Conservation (phyloP, 2,329 filamentous ascomycete genomes). For the Metarhizium sp. region DNA sequence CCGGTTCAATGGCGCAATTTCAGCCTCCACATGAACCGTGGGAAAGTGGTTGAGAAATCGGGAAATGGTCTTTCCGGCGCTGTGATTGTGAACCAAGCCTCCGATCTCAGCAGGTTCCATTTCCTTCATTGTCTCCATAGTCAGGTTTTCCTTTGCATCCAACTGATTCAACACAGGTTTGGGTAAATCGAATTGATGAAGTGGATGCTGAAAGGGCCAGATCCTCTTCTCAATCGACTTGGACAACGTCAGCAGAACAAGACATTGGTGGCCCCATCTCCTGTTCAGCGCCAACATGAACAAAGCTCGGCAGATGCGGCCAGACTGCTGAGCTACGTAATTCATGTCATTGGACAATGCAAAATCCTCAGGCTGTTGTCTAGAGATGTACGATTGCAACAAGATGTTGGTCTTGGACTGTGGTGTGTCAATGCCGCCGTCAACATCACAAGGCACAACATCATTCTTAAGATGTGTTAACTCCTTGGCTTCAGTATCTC, state of each 20-base stretch:
- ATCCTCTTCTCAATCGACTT: slow-evolving; percentile 96
- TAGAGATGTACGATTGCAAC: slow-evolving; percentile 87
- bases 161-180: slow-evolving; percentile 75
- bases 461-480: slow-evolving; percentile 65
- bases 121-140: slow-evolving; percentile 77
- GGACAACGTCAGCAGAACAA: slow-evolving; percentile 81
- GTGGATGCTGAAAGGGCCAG: slow-evolving; percentile 90
- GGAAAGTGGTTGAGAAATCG: slow-evolving; percentile 86
- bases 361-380: slow-evolving; percentile 83
- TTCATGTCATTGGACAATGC: slow-evolving; percentile 84
- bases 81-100: slow-evolving; percentile 79
- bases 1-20: slow-evolving; percentile 90
- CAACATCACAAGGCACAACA: slow-evolving; percentile 67
- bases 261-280: slow-evolving; percentile 90
- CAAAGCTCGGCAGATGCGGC: slow-evolving; percentile 84
- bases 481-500: slow-evolving; percentile 85
- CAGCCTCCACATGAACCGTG: slow-evolving; percentile 79
- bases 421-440: slow-evolving; percentile 57
- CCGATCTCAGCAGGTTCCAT: slow-evolving; percentile 93
- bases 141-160: slow-evolving; percentile 67
- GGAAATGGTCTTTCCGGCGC: slow-evolving; percentile 72
- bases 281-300: slow-evolving; percentile 98
- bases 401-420: slow-evolving; percentile 95
- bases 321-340: slow-evolving; percentile 92
- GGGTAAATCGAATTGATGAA: slow-evolving; percentile 89